Percentiles rank a stretch among this genome's conserved stretches.
These are phyloP conservation scores for Tritrichomonas musculus DNA, from an alignment of 208 protist species.

Conservation along the genomic window DNA sequence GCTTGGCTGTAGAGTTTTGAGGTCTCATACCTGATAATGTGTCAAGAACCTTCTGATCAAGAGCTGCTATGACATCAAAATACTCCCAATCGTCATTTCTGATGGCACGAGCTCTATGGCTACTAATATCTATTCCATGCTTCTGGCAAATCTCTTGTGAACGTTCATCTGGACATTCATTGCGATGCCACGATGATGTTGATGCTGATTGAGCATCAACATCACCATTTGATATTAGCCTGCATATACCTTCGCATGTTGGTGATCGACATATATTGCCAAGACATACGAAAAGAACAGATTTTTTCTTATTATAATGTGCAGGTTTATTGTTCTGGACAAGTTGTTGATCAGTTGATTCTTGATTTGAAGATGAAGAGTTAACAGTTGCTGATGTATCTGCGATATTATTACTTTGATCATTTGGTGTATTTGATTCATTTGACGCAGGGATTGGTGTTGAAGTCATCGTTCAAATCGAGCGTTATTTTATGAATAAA, in stretches of 20 bases:
- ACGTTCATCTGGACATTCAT: neutral
- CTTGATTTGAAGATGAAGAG: too few species aligned
- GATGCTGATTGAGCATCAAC: neutral
- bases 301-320: too few species aligned
- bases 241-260: slow-evolving; percentile 12
- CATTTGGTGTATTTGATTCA: too few species aligned
- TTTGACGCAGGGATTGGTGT: too few species aligned
- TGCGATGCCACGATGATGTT: neutral
- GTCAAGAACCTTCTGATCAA: neutral
- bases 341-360: too few species aligned
- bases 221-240: neutral
- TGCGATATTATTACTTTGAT: too few species aligned
- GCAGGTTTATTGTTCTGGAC: too few species aligned
- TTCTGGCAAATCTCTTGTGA: slow-evolving; percentile 13
- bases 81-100: neutral
- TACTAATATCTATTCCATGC: neutral
- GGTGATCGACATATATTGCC: neutral
- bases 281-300: slow-evolving; percentile 12
- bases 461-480: too few species aligned
- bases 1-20: neutral
- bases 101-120: neutral
- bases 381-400: too few species aligned
- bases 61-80: slow-evolving; percentile 18
- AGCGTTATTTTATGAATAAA: too few species aligned
- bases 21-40: neutral